Percentiles rank a stretch among this genome's conserved stretches.
phyloP scores from a whole-genome alignment of 345 rosid genomes.

The Acer yangbiense region DNA sequence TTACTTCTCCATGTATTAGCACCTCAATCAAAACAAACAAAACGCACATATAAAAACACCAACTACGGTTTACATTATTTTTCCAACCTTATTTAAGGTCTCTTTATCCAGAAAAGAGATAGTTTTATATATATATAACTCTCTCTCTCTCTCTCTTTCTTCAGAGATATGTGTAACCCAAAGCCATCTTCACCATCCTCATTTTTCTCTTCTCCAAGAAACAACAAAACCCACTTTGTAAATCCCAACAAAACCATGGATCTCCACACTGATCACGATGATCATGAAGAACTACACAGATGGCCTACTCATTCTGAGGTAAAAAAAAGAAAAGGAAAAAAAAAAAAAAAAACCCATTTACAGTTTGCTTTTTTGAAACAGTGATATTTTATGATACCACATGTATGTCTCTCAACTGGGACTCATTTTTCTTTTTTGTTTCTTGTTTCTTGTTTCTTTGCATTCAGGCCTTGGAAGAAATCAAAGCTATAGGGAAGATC shows the following conservation, averaged over 20 bases:
- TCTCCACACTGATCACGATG: constrained; percentile 27
- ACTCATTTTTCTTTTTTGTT: constrained; percentile 17
- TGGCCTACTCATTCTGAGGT: constrained; percentile 94
- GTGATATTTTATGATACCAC: background rate
- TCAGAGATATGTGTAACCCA: constrained; percentile 57
- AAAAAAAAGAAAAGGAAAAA: background rate
- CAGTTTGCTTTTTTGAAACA: background rate
- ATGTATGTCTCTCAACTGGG: background rate
- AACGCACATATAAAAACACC: constrained; percentile 23
- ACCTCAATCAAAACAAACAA: constrained; percentile 19
- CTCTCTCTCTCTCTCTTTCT: too few species aligned
- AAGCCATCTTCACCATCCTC: constrained; percentile 61
- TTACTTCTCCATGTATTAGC: constrained; percentile 14
- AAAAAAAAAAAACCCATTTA: background rate
- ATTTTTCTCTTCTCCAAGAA: constrained; percentile 32
- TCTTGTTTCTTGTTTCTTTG: constrained; percentile 14
- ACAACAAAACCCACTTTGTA: constrained; percentile 39
- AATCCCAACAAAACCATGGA: constrained; percentile 45
- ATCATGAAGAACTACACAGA: constrained; percentile 47
- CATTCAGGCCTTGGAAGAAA: constrained; percentile 73
- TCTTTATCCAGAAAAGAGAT: constrained; percentile 7
- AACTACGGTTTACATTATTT: background rate
- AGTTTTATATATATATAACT: too few species aligned
- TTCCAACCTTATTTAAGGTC: constrained; percentile 12
- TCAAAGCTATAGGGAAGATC: constrained; percentile 84